Conservation (phyloP, 495 filamentous ascomycete species). For the Daldinia grandis region DNA sequence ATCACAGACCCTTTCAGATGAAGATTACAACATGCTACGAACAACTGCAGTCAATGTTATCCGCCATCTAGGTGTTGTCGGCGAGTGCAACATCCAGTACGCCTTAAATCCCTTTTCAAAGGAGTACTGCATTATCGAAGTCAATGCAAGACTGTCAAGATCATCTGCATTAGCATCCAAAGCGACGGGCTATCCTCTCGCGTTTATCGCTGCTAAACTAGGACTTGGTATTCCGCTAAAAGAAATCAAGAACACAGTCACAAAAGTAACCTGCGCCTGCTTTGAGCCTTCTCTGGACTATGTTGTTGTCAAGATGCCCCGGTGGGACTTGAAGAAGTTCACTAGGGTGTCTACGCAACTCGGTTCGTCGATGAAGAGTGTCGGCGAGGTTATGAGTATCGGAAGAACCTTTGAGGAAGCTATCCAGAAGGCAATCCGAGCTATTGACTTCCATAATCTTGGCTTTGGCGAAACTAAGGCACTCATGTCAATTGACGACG, state of each 20-base stretch:
- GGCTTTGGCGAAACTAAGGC: constrained; percentile 92
- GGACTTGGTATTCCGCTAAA: constrained; percentile 95
- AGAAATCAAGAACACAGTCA: constrained; percentile 95
- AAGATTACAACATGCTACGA: constrained; percentile 99
- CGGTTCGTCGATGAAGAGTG: constrained; percentile 99
- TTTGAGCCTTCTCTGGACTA: constrained; percentile 99
- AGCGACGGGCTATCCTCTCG: constrained; percentile 94
- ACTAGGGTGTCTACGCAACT: constrained; percentile 93
- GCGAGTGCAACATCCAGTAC: constrained; percentile 99
- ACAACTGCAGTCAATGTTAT: constrained; percentile 99
- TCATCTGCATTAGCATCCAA: constrained; percentile 96
- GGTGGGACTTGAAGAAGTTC: constrained; percentile 99
- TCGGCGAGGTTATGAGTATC: constrained; percentile 98
- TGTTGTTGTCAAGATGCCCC: constrained; percentile 97
- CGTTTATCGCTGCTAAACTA: constrained; percentile 95
- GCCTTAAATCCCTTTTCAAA: constrained; percentile 94
- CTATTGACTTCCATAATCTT: constrained; percentile 93
- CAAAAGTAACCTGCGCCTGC: constrained; percentile 94
- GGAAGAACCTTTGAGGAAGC: constrained; percentile 97
- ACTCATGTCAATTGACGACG: constrained; percentile 93
- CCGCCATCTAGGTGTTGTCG: constrained; percentile 93
- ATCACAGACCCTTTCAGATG: constrained; percentile 94
- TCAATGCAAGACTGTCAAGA: constrained; percentile 94
- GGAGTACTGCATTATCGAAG: constrained; percentile 99
- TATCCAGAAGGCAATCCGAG: constrained; percentile 96